These are phyloP conservation scores for Kitagawia praeruptora DNA, from an alignment of 129 eudicot genomes.

Conservation along the genomic window DNA sequence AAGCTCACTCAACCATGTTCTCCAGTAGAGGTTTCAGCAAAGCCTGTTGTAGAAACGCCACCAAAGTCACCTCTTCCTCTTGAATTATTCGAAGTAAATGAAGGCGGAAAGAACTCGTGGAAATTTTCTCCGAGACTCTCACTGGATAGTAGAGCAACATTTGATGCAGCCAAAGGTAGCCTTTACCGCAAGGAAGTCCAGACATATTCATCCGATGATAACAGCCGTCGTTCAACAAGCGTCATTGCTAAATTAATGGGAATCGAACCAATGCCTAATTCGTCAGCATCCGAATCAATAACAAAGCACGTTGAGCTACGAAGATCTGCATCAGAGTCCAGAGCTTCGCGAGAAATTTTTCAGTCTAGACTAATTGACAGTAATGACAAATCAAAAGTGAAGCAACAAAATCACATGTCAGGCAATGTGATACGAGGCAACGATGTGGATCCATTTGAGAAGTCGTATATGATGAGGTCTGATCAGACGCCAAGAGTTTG, in stretches of 20 bases:
- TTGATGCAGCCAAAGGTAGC: slow-evolving; percentile 64
- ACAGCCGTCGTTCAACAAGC: slow-evolving; percentile 45
- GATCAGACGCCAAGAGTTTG: slow-evolving; percentile 13
- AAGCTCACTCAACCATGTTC: slow-evolving; percentile 16
- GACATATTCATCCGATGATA: slow-evolving; percentile 18
- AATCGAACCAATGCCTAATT: slow-evolving; percentile 41
- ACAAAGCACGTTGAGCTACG: slow-evolving; percentile 38
- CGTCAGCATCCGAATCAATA: slow-evolving; percentile 6
- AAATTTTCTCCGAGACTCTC: slow-evolving; percentile 68
- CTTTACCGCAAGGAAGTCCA: slow-evolving; percentile 48
- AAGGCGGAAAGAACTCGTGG: slow-evolving; percentile 55
- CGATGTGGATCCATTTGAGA: slow-evolving; percentile 19
- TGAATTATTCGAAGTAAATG: slow-evolving; percentile 41
- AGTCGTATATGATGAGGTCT: slow-evolving; percentile 17
- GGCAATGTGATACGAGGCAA: slow-evolving; percentile 12
- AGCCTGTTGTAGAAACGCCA: slow-evolving; percentile 18
- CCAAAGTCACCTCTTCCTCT: slow-evolving; percentile 50
- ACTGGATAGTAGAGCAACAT: slow-evolving; percentile 55
- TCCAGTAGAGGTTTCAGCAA: slow-evolving; percentile 3
- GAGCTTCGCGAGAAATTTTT: slow-evolving; percentile 47
- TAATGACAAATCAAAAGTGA: slow-evolving; percentile 26
- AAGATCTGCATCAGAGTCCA: slow-evolving; percentile 66
- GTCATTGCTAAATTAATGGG: slow-evolving; percentile 93
- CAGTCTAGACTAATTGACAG: slow-evolving; percentile 35
- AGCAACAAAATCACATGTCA: slow-evolving; percentile 15